phyloP scores from a whole-genome alignment of 192 early-diverging fungal species.

The Coemansia sp. region DNA sequence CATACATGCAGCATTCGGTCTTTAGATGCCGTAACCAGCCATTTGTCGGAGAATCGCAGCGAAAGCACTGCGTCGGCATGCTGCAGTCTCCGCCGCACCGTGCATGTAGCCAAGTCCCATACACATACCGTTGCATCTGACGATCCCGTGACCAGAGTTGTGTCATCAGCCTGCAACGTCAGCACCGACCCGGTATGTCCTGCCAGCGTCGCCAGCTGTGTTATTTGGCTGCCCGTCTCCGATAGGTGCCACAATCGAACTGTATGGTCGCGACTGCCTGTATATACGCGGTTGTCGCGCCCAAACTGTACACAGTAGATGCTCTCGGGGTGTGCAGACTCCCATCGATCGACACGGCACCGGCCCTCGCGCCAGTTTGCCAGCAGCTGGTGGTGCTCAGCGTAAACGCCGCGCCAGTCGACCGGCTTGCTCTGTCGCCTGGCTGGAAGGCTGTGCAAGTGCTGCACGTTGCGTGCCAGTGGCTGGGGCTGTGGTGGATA shows the following conservation, averaged over 20 bases:
- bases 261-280: slow-evolving; percentile 68
- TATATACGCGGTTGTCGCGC: slow-evolving; percentile 61
- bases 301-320: slow-evolving; percentile 87
- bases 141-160: slow-evolving; percentile 67
- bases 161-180: slow-evolving; percentile 78
- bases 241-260: slow-evolving; percentile 79
- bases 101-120: slow-evolving; percentile 68
- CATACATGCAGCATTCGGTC: slow-evolving; percentile 78
- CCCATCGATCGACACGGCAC: slow-evolving; percentile 61
- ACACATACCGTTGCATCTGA: slow-evolving; percentile 67
- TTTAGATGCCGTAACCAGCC: slow-evolving; percentile 80
- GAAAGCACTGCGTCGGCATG: slow-evolving; percentile 74
- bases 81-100: slow-evolving; percentile 50
- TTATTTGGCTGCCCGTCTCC: slow-evolving; percentile 51
- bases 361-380: slow-evolving; percentile 70
- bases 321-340: slow-evolving; percentile 74
- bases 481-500: neutral
- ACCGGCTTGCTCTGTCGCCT: slow-evolving; percentile 25
- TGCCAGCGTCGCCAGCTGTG: slow-evolving; percentile 57
- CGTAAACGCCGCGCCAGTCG: slow-evolving; percentile 76
- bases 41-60: slow-evolving; percentile 70
- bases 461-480: neutral
- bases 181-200: slow-evolving; percentile 81
- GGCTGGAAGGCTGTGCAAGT: neutral
- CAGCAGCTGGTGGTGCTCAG: slow-evolving; percentile 63